These are phyloP conservation scores for Exutisphaerella laricina DNA, from an alignment of 2,329 filamentous ascomycete genomes.

Conservation along the genomic window DNA sequence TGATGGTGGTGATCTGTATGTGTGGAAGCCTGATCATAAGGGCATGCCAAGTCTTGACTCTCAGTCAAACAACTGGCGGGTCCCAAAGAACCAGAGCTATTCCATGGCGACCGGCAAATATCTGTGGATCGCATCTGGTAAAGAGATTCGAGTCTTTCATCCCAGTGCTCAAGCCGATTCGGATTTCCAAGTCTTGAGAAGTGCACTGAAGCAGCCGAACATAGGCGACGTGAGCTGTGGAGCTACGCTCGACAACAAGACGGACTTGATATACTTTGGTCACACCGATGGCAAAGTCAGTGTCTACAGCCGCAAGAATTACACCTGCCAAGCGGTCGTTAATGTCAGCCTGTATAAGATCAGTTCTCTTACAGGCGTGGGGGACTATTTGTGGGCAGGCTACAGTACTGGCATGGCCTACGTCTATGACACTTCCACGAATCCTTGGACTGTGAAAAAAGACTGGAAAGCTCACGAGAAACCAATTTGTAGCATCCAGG, in stretches of 20 bases:
- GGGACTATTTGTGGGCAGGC: slow-evolving; percentile 80
- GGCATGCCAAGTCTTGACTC: slow-evolving; percentile 69
- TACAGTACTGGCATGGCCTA: slow-evolving; percentile 93
- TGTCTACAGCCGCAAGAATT: slow-evolving; percentile 77
- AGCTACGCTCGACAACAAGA: slow-evolving; percentile 65
- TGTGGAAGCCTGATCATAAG: slow-evolving; percentile 74
- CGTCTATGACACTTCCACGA: slow-evolving; percentile 76
- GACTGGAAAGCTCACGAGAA: slow-evolving; percentile 88
- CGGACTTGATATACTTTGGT: slow-evolving; percentile 79
- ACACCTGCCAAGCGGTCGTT: slow-evolving; percentile 69
- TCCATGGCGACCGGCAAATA: slow-evolving; percentile 81
- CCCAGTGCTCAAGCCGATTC: slow-evolving; percentile 63
- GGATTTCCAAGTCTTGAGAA: slow-evolving; percentile 69
- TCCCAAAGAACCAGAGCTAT: slow-evolving; percentile 77
- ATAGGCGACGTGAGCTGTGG: slow-evolving; percentile 86
- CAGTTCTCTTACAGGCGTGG: slow-evolving; percentile 75
- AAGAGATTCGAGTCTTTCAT: slow-evolving; percentile 77
- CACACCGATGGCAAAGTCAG: slow-evolving; percentile 92
- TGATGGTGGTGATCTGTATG: slow-evolving; percentile 75
- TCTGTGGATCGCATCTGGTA: slow-evolving; percentile 83
- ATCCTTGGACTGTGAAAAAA: slow-evolving; percentile 87
- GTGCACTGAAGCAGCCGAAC: slow-evolving; percentile 63
- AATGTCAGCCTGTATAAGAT: slow-evolving; percentile 95
- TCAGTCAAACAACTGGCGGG: slow-evolving; percentile 68
- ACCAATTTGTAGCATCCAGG: slow-evolving; percentile 69